These are phyloP conservation scores for Flaveria sonorensis DNA, from an alignment of 129 eudicot genomes.

Conservation along the genomic window DNA sequence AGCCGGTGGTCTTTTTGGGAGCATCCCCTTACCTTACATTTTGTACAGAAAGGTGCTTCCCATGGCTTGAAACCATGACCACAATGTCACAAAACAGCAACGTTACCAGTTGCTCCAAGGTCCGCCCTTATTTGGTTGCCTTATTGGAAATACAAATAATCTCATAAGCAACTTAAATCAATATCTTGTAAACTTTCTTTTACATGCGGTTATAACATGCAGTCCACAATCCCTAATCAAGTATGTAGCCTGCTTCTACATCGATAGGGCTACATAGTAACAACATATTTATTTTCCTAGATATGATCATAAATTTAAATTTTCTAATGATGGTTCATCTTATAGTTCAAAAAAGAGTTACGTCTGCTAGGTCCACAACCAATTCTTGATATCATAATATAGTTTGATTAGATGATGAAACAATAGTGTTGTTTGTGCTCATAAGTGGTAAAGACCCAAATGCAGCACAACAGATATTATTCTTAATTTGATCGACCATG, in stretches of 20 bases:
- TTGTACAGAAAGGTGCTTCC: too few relatives aligned
- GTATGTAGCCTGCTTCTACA: not conserved
- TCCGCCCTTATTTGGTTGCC: too few relatives aligned
- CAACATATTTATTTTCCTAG: not conserved
- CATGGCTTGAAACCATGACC: too few relatives aligned
- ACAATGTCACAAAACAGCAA: too few relatives aligned
- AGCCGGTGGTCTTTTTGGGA: too few relatives aligned
- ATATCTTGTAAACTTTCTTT: not conserved
- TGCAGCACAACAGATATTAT: not conserved
- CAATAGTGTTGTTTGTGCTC: not conserved
- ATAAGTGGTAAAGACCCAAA: conserved; percentile 3
- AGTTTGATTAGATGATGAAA: not conserved
- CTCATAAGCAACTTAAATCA: not conserved
- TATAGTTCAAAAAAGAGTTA: not conserved
- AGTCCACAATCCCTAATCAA: conserved; percentile 2
- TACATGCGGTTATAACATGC: not conserved
- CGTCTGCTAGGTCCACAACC: not conserved
- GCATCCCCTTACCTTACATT: too few relatives aligned
- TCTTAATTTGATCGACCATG: not conserved
- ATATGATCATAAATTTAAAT: not conserved
- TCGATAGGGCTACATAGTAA: not conserved
- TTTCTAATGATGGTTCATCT: not conserved
- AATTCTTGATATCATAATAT: not conserved
- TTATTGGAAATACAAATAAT: not conserved
- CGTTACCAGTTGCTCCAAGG: too few relatives aligned